Evolutionary conservation across 2,329 filamentous ascomycete genomes (phyloP), one percentile per base, ranked within the genome.

Genomic region (Diaporthe sp.): DNA sequence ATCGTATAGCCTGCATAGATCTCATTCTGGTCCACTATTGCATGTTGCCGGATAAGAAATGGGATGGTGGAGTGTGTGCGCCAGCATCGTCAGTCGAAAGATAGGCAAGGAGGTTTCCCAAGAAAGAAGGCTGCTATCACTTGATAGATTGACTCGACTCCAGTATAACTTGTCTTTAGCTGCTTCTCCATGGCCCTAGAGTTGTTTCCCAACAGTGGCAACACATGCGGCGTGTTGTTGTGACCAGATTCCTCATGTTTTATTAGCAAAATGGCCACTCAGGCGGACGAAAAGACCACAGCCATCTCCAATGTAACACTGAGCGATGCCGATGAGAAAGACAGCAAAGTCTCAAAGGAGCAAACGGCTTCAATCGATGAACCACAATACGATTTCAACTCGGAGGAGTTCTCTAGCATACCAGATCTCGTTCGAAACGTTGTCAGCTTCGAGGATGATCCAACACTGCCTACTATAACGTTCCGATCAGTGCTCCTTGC

Each of bases 391-490:
- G 73, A 74, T 45, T 74, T 74, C n/a, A 35, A 45, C 4, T 55
- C 66, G 1, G 73, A 71, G 13, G 67, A 71, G 28, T 74, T 74
- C 25, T 28, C 72, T 45, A 42, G 57, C 76, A 50, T 77, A 72
- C 28, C 78, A n/a, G 77, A 77, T 13, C 47, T 77, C 17, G 77
- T 78, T 52, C 77, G 77, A 25, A 72, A 75, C n/a, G 66, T 78
- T 38, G 77, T 78, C 67, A 76, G 75, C 71, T 77, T 78, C 28
- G 75, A 78, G 25, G 77, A 78, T 19, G 77, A 78, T 57, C 74
- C 75, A 45, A 71, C 68, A 7, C 40, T 72, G 40, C 73, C 67
- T 4, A 76, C 77, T 12, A 72, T 78, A 3, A 78, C 77, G 3
- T 78, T 78, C 61, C 73, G 77, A 45, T 78, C 76, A 5, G 74